A percentile compares a stretch with the other conserved stretches of the same genome.
These are phyloP conservation scores for Taxillus chinensis DNA, from an alignment of 164 flowering plant genomes.

Conservation along the genomic window DNA sequence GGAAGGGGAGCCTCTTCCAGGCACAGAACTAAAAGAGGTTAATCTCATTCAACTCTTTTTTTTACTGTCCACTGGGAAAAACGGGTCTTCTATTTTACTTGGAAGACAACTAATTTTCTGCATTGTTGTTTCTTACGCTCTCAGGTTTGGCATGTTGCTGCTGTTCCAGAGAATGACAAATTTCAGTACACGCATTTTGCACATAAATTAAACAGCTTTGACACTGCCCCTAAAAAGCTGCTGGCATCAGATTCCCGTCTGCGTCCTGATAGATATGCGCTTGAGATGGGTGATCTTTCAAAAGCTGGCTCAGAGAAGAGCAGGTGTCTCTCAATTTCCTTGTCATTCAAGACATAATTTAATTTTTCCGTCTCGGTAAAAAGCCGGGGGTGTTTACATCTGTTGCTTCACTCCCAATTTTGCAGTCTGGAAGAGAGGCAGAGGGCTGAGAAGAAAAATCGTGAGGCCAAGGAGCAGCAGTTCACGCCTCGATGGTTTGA, in stretches of 20 bases:
- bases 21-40: slow-evolving; percentile 79
- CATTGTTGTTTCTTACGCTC: slow-evolving; percentile 22
- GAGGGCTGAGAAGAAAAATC: slow-evolving; percentile 40
- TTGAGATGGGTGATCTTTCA: slow-evolving; percentile 66
- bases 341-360: slow-evolving; percentile 9
- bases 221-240: slow-evolving; percentile 74
- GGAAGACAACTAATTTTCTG: slow-evolving; percentile 70
- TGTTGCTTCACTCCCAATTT: neutral
- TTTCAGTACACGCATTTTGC: slow-evolving; percentile 77
- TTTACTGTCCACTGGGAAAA: neutral
- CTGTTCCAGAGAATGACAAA: slow-evolving; percentile 56
- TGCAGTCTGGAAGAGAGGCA: slow-evolving; percentile 53
- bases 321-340: slow-evolving; percentile 41
- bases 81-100: slow-evolving; percentile 32
- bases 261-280: slow-evolving; percentile 80
- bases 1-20: slow-evolving; percentile 79
- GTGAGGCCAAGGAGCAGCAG: slow-evolving; percentile 33
- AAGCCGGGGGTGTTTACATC: no score
- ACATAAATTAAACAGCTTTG: slow-evolving; percentile 76
- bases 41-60: slow-evolving; percentile 1
- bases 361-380: no score
- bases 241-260: slow-evolving; percentile 85
- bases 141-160: slow-evolving; percentile 76
- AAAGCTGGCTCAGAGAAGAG: slow-evolving; percentile 77
- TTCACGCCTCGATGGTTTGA: slow-evolving; percentile 68